Evolutionary conservation across 1,139 yeast genomes (phyloP), one percentile per base, ranked within the genome.

Genomic region (Candida glucosophila): DNA sequence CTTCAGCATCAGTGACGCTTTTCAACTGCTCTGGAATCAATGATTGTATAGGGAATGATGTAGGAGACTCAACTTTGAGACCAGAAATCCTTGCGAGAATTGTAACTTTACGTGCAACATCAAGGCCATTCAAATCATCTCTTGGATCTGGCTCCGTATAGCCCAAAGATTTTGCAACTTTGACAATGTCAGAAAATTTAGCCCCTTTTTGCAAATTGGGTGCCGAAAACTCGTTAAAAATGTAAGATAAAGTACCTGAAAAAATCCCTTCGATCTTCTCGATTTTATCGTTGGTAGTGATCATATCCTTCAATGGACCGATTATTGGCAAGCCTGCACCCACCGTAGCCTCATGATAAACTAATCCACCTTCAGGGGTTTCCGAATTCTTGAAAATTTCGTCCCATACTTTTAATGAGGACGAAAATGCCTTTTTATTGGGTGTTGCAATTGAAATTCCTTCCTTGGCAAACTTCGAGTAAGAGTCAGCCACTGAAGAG

Each of bases 141-240:
- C 99, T 77, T 52, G 98, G 98, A 54, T 90, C 99, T 26, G 99
- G 98, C 58, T 92, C 99, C 22, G 97, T 90, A 70, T 85, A 90
- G 24, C 99, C 99, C 41, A 85, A 68, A 23, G 76, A 60, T 58
- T 88, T 88, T 24, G 99, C 98, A 27, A 76, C 75, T 37, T 69
- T 65, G 30, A 90, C 98, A 26, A 92, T 78, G 30, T 88, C 95
- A 16, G 96, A 85, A 50, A 88, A 90, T 49, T 78, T 79, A 35
- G 74, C 71, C 29, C 67, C 62, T 19, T 55, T 46, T 26, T 73
- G 66, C 23, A 74, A 55, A 34, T 67, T 67, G 28, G 77, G 58
- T 25, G 92, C 75, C 24, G 95, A 83, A 53, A 77, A 90, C 50
- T 82, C 88, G 57, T 90, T 90, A 67, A 90, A 90, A 40, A 92